Conservation (phyloP, 306 rosid species). For the Trifolium dubium region DNA sequence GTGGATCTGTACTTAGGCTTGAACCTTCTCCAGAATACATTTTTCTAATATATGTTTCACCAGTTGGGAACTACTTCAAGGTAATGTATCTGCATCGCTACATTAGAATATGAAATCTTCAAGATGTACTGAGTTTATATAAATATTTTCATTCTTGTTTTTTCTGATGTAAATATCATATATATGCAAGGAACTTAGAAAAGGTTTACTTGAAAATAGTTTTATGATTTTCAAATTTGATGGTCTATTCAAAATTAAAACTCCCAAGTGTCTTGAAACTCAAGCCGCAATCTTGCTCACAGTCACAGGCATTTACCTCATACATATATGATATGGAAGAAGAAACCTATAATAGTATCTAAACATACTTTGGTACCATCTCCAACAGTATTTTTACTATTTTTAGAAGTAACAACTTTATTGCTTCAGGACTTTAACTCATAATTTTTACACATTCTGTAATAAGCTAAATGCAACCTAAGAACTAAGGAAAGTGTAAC, state of each 20-base stretch:
- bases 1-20: constrained; percentile 95
- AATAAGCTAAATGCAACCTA: constrained; percentile 9
- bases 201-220: constrained; percentile 6
- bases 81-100: constrained; percentile 46
- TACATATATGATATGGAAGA: background rate
- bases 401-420: background rate
- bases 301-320: background rate
- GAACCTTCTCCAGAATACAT: constrained; percentile 98
- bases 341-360: background rate
- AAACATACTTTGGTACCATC: background rate
- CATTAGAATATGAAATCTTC: constrained; percentile 3
- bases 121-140: constrained; percentile 7
- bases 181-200: constrained; percentile 14
- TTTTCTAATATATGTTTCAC: constrained; percentile 89
- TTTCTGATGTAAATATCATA: background rate
- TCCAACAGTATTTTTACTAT: background rate
- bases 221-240: constrained; percentile 13
- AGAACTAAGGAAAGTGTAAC: background rate
- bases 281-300: background rate
- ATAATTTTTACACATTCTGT: background rate
- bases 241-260: background rate
- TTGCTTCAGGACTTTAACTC: background rate
- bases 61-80: constrained; percentile 99
- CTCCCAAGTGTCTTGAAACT: background rate
- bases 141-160: constrained; percentile 28